A percentile compares a stretch with the other conserved stretches of the same genome.
phyloP scores from a whole-genome alignment of 2,329 filamentous ascomycete genomes.

The Ascochyta pisi region DNA sequence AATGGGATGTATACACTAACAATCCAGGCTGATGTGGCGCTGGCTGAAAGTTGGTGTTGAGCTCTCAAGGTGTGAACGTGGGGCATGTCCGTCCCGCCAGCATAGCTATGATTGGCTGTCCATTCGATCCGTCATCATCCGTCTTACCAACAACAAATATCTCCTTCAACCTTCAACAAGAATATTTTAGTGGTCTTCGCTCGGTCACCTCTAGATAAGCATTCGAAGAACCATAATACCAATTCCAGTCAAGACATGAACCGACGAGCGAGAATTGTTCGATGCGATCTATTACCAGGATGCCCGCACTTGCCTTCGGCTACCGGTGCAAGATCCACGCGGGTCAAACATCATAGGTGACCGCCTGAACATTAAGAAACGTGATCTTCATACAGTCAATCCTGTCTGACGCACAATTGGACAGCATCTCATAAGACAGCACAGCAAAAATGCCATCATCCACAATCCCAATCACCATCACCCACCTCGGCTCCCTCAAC shows the following conservation, averaged over 20 bases:
- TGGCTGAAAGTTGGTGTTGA: neutral
- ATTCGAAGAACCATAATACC: neutral
- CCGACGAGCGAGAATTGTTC: neutral
- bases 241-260: neutral
- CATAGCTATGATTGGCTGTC: neutral
- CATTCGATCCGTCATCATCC: neutral
- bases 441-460: conserved; percentile 11
- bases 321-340: conserved; percentile 13
- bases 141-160: neutral
- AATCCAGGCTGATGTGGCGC: neutral
- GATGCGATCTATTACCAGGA: neutral
- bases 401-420: neutral
- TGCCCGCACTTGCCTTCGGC: conserved; percentile 10
- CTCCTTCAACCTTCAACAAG: neutral
- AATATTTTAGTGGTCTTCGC: neutral
- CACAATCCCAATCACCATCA: conserved; percentile 12
- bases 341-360: conserved; percentile 8
- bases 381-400: neutral
- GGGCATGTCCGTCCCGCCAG: neutral
- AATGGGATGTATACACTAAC: no score
- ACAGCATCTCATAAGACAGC: no score
- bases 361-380: neutral
- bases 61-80: neutral
- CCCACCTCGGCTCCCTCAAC: conserved; percentile 17
- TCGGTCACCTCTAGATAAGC: neutral